Evolutionary conservation across 2,329 filamentous ascomycete genomes (phyloP), one percentile per base, ranked within the genome.

Genomic region (Pseudogymnoascus sp.): DNA sequence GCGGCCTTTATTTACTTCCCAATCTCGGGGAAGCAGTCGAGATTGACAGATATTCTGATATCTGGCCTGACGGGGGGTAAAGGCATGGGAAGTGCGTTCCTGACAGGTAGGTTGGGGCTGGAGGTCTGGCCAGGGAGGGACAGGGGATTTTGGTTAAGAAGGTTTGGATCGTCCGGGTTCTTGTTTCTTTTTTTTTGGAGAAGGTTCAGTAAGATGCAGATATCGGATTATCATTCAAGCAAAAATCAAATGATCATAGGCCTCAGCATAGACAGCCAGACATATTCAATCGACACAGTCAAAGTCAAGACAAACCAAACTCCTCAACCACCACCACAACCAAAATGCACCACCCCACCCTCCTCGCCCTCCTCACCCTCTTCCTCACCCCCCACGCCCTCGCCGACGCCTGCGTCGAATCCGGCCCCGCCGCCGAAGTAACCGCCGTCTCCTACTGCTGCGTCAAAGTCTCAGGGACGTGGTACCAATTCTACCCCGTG

Each of bases 401-500:
- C 21, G 42, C 54, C n/a, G 61, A 64, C 39, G 67, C 66, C 6
- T 69, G 68, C 61, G 67, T 70, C 51, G 68, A 66, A 21, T 68
- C 68, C 29, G 66, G 68, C 8, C 68, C 67, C 14, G 45, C 69
- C 6, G 51, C 18, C 21, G 64, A 67, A 64, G 66, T 70, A 6
- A 64, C 68, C 5, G 47, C 62, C 14, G 68, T 65, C 18, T 66
- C 64, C 23, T 42, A 39, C 21, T 70, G 68, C 65, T 69, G 68
- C 61, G 59, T 60, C 31, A 64, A 60, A n/a, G 29, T 63, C n/a
- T 31, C 34, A 4, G 67, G 68, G 8, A 70, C 67, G 1, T 69
- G 68, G 67, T 69, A 69, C 36, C 67, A 69, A 59, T 68, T 66
- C 66, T 68, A 69, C 61, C 16, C 65, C 31, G 62, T 63, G 40